Conservation (phyloP, 495 filamentous ascomycete species). For the Xylaria flabelliformis region DNA sequence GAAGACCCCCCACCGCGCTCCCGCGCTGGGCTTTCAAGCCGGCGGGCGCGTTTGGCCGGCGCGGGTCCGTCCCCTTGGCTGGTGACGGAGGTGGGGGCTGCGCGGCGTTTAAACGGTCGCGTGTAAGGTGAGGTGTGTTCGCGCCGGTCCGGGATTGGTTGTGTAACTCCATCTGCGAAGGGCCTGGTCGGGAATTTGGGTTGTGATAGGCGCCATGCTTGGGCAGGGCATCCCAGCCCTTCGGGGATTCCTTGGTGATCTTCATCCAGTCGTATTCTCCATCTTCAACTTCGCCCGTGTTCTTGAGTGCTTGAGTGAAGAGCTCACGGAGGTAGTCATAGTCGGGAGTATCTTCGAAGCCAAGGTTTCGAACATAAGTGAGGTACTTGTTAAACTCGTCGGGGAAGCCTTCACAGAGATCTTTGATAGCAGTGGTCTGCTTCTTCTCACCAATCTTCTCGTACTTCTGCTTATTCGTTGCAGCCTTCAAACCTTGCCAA, state of each 20-base stretch:
- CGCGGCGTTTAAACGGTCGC: slow-evolving; percentile 96
- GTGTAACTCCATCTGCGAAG: slow-evolving; percentile 80
- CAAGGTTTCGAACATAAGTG: slow-evolving; percentile 94
- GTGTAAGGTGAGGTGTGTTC: slow-evolving; percentile 71
- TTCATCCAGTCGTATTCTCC: slow-evolving; percentile 99
- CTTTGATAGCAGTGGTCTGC: slow-evolving; percentile 95
- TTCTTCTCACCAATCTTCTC: slow-evolving; percentile 99
- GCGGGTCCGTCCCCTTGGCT: slow-evolving; percentile 80
- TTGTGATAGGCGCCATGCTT: slow-evolving; percentile 81
- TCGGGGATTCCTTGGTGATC: slow-evolving; percentile 79
- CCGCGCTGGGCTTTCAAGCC: slow-evolving; percentile 77
- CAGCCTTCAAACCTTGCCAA: slow-evolving; percentile 98
- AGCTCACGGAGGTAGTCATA: slow-evolving; percentile 98
- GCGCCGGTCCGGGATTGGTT: slow-evolving; percentile 62
- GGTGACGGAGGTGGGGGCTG: slow-evolving; percentile 90
- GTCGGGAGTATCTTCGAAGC: slow-evolving; percentile 98
- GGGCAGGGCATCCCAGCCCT: slow-evolving; percentile 92
- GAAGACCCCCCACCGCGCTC: slow-evolving; percentile 67
- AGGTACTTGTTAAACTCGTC: slow-evolving; percentile 98
- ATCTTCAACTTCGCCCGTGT: slow-evolving; percentile 92
- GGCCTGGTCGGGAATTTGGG: slow-evolving; percentile 73
- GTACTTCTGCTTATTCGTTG: slow-evolving; percentile 99
- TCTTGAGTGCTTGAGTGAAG: slow-evolving; percentile 95
- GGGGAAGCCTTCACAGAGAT: slow-evolving; percentile 95
- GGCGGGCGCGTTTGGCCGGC: slow-evolving; percentile 78